Evolutionary conservation across 2,329 filamentous ascomycete species (phyloP), one percentile per base, ranked within the genome.

Genomic region (Calonectria henricotiae): DNA sequence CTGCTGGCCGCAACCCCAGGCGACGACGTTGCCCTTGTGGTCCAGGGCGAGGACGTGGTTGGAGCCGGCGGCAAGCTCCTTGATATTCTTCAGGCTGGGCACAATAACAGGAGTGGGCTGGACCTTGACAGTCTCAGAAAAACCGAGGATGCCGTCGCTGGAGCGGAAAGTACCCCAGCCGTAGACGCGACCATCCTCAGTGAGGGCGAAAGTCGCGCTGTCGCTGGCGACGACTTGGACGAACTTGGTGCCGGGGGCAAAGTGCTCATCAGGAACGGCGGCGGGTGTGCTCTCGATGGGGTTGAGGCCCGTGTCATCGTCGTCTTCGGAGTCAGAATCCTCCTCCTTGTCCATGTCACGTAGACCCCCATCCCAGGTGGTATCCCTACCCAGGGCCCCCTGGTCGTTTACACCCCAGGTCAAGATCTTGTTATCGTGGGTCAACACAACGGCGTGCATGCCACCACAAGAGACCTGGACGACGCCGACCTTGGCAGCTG

Each of bases 351-450:
- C 89, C 69, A 86, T 83, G 64, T 91, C 89, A 67, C 89, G 86
- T 35, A 89, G 81, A 20, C 90, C 90, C 60, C 92, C 92, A 2
- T 92, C 89, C 87, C 91, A 92, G 13, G 84, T 84, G 3, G 93
- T 95, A 79, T 93, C 89, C 78, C 94, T 88, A 47, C 94, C 94
- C 43, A 97, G 87, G 9, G 94, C 93, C 72, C 93, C 92, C 78
- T 95, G 91, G 79, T 97, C 94, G 79, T 96, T 96, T 75, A 96
- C 94, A 65, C 94, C 94, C 94, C 94, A 97, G 32, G 93, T 95
- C 65, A 94, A 84, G 75, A 97, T 93, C 83, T 91, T 91, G 85
- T 95, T 94, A 81, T 96, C 92, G 75, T 91, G 88, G 61, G 94
- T 96, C 63, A 96, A 84, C 3, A 92, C 93, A 72, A 93, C 86